A percentile compares a stretch with the other conserved stretches of the same genome.
Conservation (phyloP, 495 filamentous ascomycete species). For the Hypomontagnella monticulosa region DNA sequence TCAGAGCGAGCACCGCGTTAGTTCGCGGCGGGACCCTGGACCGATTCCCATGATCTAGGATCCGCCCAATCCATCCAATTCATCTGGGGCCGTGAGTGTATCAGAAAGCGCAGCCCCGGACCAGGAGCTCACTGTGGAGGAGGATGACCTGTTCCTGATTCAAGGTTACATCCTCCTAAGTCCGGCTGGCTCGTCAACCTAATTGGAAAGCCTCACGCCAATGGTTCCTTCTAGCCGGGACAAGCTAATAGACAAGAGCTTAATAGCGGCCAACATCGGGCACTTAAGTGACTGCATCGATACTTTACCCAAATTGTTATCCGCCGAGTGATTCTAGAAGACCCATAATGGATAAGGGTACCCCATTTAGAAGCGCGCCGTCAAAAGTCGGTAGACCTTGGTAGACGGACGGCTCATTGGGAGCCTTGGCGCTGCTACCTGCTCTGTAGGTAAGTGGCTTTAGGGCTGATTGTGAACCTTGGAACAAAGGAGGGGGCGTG, state of each 20-base stretch:
- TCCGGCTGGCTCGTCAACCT: slow-evolving; percentile 9
- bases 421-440: slow-evolving; percentile 21
- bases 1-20: slow-evolving; percentile 18
- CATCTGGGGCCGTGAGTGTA: slow-evolving; percentile 37
- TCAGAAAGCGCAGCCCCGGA: slow-evolving; percentile 22
- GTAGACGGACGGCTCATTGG: slow-evolving; percentile 12
- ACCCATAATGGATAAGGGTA: slow-evolving; percentile 7
- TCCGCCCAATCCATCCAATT: slow-evolving; percentile 25
- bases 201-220: slow-evolving; percentile 15
- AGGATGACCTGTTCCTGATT: slow-evolving; percentile 36
- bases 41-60: slow-evolving; percentile 22
- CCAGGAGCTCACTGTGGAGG: slow-evolving; percentile 16
- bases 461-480: slow-evolving; percentile 39
- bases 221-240: slow-evolving; percentile 17
- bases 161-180: slow-evolving; percentile 16
- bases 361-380: slow-evolving; percentile 22
- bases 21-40: slow-evolving; percentile 11
- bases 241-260: slow-evolving; percentile 2
- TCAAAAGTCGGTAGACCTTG: slow-evolving; percentile 24
- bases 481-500: slow-evolving; percentile 30
- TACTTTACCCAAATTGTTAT: slow-evolving; percentile 16
- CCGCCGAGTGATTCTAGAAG: slow-evolving; percentile 31
- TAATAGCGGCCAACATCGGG: slow-evolving; percentile 13
- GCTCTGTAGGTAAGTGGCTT: too few relatives aligned
- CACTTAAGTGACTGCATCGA: slow-evolving; percentile 11